Base-by-base conservation (phyloP, 139 green algal species). In the Haematococcus lacustris region DNA sequence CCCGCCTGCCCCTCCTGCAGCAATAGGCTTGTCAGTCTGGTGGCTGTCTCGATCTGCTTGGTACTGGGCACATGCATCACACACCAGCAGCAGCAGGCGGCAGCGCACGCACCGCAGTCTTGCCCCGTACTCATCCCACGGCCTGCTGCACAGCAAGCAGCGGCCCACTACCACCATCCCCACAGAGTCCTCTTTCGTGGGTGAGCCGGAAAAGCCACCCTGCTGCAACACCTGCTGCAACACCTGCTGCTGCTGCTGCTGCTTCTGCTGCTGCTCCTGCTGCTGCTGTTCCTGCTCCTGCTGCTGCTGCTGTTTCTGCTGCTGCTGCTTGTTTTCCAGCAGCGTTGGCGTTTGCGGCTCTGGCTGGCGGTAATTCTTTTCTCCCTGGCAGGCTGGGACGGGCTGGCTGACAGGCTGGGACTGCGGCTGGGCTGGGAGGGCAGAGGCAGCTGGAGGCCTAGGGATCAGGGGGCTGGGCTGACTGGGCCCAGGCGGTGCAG, bases 71-170 rank as follows among this genome's bases (percentile, higher is more conserved):
- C 78, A 83, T 28, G 1, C 3, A 33, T 71, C 38, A 61, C 80
- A 86, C 39, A 86, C 40, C 5, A 82, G 70, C 41, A 86, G 25
- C 43, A 86, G 73, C 73, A 81, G 64, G 0, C 80, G 70, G 68
- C 80, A 85, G 26, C 53, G 47, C 68, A 70, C 53, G 81, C 81
- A 83, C 3, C 75, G 47, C 40, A 71, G 39, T 6, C 77, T 68
- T 3, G 50, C 64, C 5, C 65, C 47, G 78, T 93, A 94, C 67
- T 89, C 79, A 53, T 89, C 88, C 62, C 81, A 86, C 1, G 74
- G 30, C 9, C 25, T 1, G 26, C 32, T 38, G 75, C 90, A 96
- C 37, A 60, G 1, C 39, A 86, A 28, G 79, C 90, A 95, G 30
- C 57, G 57, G 0, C 88, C 87, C 3, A 86, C 71, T 30, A 83